Evolutionary conservation across 192 early-diverging fungal species (phyloP).

Genomic region (Gaertneriomyces semiglobifer): DNA sequence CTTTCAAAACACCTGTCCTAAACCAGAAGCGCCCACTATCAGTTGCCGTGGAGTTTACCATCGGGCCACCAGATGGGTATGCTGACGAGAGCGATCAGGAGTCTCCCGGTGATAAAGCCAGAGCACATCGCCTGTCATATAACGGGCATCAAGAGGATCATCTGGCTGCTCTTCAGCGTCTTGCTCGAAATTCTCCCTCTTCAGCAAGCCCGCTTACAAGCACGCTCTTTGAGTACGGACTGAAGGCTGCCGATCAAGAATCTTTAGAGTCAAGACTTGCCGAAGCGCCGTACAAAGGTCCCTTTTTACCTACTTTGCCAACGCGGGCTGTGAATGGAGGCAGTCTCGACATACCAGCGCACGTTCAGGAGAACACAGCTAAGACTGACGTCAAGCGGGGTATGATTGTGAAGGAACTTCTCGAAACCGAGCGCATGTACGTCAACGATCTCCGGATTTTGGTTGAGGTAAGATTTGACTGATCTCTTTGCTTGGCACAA

Average conservation of each 20-base stretch:
- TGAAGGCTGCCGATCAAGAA: background rate
- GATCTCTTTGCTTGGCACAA: background rate
- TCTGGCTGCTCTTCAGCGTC: slow-evolving; percentile 20
- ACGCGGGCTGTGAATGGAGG: too few relatives aligned
- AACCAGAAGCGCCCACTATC: slow-evolving; percentile 13
- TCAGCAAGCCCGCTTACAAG: background rate
- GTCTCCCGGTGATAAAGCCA: background rate
- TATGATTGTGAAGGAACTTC: slow-evolving; percentile 25
- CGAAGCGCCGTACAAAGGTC: background rate
- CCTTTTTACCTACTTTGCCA: background rate
- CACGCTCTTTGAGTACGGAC: background rate
- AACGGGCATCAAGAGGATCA: slow-evolving; percentile 32
- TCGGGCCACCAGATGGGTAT: slow-evolving; percentile 3
- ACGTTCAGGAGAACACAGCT: too few relatives aligned
- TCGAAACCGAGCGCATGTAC: slow-evolving; percentile 29
- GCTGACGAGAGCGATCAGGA: background rate
- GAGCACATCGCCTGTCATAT: slow-evolving; percentile 23
- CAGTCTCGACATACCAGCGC: too few relatives aligned
- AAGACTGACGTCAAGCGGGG: background rate
- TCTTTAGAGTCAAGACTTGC: background rate
- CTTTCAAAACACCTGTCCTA: background rate
- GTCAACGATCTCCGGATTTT: slow-evolving; percentile 26
- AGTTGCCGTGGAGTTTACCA: slow-evolving; percentile 16
- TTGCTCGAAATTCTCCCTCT: slow-evolving; percentile 1
- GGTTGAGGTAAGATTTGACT: slow-evolving; percentile 24